Base-by-base conservation (phyloP, 768 basidiomycete genomes). In the Mycena belliarum region DNA sequence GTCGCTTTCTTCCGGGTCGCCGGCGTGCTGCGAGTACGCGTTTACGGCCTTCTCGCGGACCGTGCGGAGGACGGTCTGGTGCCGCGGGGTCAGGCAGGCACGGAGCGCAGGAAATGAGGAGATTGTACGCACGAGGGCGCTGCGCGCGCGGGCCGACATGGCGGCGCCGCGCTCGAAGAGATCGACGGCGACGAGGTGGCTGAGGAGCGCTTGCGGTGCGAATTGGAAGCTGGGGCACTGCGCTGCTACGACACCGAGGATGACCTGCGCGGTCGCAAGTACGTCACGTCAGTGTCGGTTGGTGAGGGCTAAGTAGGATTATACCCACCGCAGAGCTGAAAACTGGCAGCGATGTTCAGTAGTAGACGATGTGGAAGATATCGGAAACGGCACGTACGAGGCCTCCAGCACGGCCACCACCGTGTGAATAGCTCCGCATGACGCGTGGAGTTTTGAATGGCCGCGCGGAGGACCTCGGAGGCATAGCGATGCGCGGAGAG, bases 401-500 rank as follows among this genome's bases (percentile, higher is more conserved):
- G 43, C 70, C 68, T 41, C 73, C 72, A 38, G 67, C 69, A 38
- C 73, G 48, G 52, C 5, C 24, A 59, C 69, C 65, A 55, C 63
- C 60, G 63, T 50, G 43, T 63, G 37, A 53, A 59, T n/a, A 69
- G 35, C 43, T 40, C 52, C 6, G 71, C 69, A 18, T 57, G 38
- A 16, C 20, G 26, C 3, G 54, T 56, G 29, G 59, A 64, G 18
- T 67, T 55, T 21, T 41, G 52, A 21, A 59, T 59, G 21, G 62
- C 52, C 10, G 56, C 49, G 57, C 74, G 79, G 51, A 81, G 74
- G 18, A 72, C 72, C 48, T 74, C 72, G 2, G 79, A 79, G 12
- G 79, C 79, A 49, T 75, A 76, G 38, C 77, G 72, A 61, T 79
- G 79, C 15, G 74, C 75, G 4, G 80, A 78, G 18, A 81, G 72